phyloP scores from a whole-genome alignment of 2,329 filamentous ascomycete genomes.

The Apiospora sp. region DNA sequence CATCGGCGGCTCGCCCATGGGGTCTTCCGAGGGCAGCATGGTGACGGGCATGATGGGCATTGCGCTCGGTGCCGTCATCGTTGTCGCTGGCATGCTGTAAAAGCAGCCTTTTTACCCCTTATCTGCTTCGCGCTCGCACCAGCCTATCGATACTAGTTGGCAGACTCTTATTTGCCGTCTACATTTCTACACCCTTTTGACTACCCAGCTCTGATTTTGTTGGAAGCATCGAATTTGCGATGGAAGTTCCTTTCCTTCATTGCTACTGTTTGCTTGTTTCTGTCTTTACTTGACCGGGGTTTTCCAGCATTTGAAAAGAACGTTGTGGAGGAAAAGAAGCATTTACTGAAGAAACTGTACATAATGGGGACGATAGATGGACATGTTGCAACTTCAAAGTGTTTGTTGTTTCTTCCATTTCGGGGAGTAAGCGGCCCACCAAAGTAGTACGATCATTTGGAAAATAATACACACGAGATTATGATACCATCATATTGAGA shows the following conservation, averaged over 20 bases:
- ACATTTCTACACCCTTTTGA: not conserved
- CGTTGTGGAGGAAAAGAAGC: not conserved
- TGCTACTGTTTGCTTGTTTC: not conserved
- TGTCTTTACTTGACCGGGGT: no score
- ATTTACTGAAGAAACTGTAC: not conserved
- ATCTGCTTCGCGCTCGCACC: not conserved
- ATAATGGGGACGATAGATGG: slow-evolving; percentile 10
- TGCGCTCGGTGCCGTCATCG: slow-evolving; percentile 38
- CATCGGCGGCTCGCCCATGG: slow-evolving; percentile 21
- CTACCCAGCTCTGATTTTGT: not conserved
- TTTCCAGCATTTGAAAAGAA: not conserved
- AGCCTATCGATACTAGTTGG: not conserved
- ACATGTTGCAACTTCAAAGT: not conserved
- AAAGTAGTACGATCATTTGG: not conserved
- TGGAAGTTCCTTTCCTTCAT: not conserved
- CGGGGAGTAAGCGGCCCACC: not conserved
- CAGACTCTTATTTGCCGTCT: not conserved
- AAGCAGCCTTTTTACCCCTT: not conserved
- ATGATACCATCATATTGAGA: not conserved
- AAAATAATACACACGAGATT: not conserved
- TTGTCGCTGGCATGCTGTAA: slow-evolving; percentile 41
- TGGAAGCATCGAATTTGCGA: not conserved
- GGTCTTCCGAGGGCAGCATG: slow-evolving; percentile 35
- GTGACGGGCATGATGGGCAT: slow-evolving; percentile 40
- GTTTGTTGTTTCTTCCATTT: not conserved